Base-by-base conservation (phyloP, 75 land plant species). In the Cunninghamia lanceolata region DNA sequence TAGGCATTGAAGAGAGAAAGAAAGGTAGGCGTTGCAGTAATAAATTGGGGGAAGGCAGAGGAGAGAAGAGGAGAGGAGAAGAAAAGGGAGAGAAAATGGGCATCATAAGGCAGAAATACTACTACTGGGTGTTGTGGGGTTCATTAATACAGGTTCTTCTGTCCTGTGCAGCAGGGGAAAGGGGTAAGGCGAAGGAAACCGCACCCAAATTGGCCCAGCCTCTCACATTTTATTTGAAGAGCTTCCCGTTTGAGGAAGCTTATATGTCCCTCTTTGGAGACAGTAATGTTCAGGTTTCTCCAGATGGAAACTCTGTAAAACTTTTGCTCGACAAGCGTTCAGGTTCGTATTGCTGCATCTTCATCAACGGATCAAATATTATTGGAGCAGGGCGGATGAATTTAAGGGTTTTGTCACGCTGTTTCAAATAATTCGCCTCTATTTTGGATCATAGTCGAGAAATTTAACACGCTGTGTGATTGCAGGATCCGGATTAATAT, bases 401-500 rank as follows among this genome's bases (percentile, higher is more conserved):
- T 54, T 54, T 6, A 50, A 14, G 53, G 53, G 70, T 68, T 45
- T 84, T 50, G 3, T 50, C 16, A 3, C 2, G 2, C 16, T 50
- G 14, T 50, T 19, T 86, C 46, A 74, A 70, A 56, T 21, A 38
- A 79, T 47, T 52, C 36, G 2, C 0, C 0, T n/a, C 4, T 38
- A 35, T 82, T 50, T 46, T 52, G 86, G 19, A 17, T 43, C 39
- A 47, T 6, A 83, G 84, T 85, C 13, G 0, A 15, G 25, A 0
- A 21, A 3, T 36, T 36, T 40, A 40, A 15, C 42, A 14, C 6
- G 45, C 5, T 83, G 16, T 83, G 21, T n/a, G 30, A 10, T 68
- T 68, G 86, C 85, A 95, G 96, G 96, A 19, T 91, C 96, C 9
- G 96, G 96, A 54, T 90, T 95, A 43, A 85, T 92, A 25, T 94